Percentiles rank a stretch among this genome's conserved stretches.
Evolutionary conservation across 768 basidiomycete species (phyloP).

Genomic region (Pseudohyphozyma bogoriensis): DNA sequence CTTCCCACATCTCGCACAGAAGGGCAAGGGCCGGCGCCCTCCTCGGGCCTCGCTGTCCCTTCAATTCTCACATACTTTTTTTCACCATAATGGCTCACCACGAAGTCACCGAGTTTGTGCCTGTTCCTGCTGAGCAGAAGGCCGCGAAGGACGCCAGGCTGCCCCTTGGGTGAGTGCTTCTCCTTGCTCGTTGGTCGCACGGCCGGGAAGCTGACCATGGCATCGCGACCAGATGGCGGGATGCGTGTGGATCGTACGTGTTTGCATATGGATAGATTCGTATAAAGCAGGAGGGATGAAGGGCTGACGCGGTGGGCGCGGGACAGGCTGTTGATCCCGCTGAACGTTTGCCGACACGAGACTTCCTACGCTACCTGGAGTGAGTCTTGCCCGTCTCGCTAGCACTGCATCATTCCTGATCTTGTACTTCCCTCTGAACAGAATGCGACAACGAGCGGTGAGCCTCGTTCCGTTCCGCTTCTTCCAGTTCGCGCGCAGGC

Average conservation of each 20-base stretch:
- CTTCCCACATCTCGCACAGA: no score
- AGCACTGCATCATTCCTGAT: not conserved
- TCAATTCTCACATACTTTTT: no score
- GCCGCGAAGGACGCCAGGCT: constrained; percentile 14
- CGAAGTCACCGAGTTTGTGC: no score
- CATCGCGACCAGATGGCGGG: constrained; percentile 19
- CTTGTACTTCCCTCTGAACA: not conserved
- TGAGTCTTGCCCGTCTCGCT: constrained; percentile 4
- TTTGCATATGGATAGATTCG: no score
- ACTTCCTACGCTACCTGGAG: constrained; percentile 33
- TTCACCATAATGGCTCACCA: no score
- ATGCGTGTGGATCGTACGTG: constrained; percentile 28
- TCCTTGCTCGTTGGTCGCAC: not conserved
- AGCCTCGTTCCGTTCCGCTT: not conserved
- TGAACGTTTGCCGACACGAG: constrained; percentile 34
- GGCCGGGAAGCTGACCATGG: not conserved
- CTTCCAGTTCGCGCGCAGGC: no score
- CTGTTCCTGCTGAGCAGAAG: constrained; percentile 11
- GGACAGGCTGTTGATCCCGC: constrained; percentile 27
- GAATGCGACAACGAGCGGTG: constrained; percentile 34
- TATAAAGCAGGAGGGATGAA: not conserved
- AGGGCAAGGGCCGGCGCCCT: no score
- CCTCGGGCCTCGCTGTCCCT: no score
- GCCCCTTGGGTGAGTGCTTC: constrained; percentile 18
- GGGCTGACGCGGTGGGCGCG: constrained; percentile 9